A percentile compares a stretch with the other conserved stretches of the same genome.
phyloP scores from a whole-genome alignment of 495 filamentous ascomycete species.

The Tuber borchii region DNA sequence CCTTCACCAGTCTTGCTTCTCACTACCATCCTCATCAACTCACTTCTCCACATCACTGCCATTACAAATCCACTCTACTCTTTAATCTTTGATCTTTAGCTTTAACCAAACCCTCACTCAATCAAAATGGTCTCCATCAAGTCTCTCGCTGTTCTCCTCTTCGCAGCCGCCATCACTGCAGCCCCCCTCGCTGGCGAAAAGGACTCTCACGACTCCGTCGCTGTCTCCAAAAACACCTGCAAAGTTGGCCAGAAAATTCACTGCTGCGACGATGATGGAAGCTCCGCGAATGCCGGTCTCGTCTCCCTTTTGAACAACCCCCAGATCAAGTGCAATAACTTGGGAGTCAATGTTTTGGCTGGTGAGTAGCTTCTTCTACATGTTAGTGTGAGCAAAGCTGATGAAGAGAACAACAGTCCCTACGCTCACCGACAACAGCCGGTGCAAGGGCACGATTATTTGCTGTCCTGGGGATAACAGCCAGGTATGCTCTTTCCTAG shows the following conservation, averaged over 20 bases:
- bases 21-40: not conserved
- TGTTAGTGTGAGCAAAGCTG: not conserved
- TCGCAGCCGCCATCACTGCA: not conserved
- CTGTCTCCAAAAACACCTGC: too few relatives aligned
- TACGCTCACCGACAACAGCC: too few relatives aligned
- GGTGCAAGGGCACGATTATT: not conserved
- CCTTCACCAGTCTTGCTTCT: not conserved
- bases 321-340: not conserved
- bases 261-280: not conserved
- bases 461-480: not conserved
- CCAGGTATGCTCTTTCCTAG: not conserved
- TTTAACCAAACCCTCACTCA: not conserved
- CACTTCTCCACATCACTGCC: not conserved
- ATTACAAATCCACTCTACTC: not conserved
- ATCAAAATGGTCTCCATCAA: constrained; percentile 4
- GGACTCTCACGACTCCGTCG: too few relatives aligned
- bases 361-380: not conserved
- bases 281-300: not conserved
- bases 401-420: too few relatives aligned
- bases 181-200: not conserved
- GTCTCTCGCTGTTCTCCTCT: not conserved
- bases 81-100: not conserved
- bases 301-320: not conserved
- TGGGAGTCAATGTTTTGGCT: not conserved
- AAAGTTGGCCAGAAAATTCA: not conserved